Percentiles rank a stretch among this genome's conserved stretches.
phyloP scores from a whole-genome alignment of 2,329 filamentous ascomycete species.

The Aspergillus sclerotialis region DNA sequence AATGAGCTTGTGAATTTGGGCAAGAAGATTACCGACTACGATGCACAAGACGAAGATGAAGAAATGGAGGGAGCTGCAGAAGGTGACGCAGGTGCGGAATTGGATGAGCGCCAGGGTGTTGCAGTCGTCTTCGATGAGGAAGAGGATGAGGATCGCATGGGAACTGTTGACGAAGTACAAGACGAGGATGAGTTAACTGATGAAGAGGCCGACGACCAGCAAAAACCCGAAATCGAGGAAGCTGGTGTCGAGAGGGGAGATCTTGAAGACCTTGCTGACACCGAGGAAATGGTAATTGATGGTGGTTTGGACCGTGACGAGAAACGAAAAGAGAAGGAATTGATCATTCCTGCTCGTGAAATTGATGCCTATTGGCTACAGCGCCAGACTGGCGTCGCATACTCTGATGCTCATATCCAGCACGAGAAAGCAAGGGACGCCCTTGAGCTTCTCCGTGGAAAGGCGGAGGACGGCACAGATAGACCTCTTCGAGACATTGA shows the following conservation, averaged over 20 bases:
- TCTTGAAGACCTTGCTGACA: constrained; percentile 40
- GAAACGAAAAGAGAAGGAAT: constrained; percentile 39
- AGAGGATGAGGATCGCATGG: constrained; percentile 72
- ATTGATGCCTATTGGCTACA: constrained; percentile 98
- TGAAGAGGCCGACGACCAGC: constrained; percentile 63
- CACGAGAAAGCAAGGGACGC: constrained; percentile 87
- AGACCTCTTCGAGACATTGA: constrained; percentile 87
- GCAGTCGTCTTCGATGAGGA: constrained; percentile 96
- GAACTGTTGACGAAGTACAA: constrained; percentile 74
- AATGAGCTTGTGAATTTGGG: constrained; percentile 93
- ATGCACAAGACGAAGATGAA: constrained; percentile 92
- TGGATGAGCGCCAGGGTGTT: constrained; percentile 92
- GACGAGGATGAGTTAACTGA: constrained; percentile 74
- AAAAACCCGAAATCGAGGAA: constrained; percentile 51
- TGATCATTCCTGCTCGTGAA: constrained; percentile 71
- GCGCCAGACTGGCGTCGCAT: constrained; percentile 79
- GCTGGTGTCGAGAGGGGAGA: constrained; percentile 27
- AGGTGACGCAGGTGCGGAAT: constrained; percentile 62
- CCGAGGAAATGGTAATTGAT: constrained; percentile 79
- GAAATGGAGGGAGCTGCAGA: constrained; percentile 66
- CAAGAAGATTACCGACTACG: constrained; percentile 98
- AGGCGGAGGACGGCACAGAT: constrained; percentile 67
- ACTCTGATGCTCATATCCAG: constrained; percentile 85
- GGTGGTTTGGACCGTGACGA: constrained; percentile 45
- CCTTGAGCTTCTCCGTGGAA: constrained; percentile 72